phyloP scores from a whole-genome alignment of 257 asterid species.

The Salvia splendens region DNA sequence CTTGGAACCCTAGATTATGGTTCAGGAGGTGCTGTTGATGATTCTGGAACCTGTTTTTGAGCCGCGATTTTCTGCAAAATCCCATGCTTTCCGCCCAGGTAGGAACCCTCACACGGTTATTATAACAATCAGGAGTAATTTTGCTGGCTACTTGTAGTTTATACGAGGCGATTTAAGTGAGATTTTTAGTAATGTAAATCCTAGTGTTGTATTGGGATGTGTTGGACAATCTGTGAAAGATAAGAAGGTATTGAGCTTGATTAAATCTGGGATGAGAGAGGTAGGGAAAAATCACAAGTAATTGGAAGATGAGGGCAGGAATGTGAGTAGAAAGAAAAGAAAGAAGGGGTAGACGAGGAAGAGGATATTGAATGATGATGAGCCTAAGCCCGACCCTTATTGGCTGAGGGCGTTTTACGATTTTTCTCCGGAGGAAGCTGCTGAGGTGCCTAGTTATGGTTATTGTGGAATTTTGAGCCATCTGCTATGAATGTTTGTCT shows the following conservation, averaged over 20 bases:
- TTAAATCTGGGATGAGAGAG: slow-evolving; percentile 61
- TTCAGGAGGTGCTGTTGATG: slow-evolving; percentile 83
- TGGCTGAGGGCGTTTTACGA: slow-evolving; percentile 83
- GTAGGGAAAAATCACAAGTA: slow-evolving; percentile 5
- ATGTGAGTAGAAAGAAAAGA: slow-evolving; percentile 43
- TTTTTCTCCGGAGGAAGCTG: slow-evolving; percentile 95
- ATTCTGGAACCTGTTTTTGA: slow-evolving; percentile 79
- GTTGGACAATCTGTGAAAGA: slow-evolving; percentile 67
- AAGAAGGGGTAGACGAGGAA: slow-evolving; percentile 80
- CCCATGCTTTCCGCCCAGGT: slow-evolving; percentile 92
- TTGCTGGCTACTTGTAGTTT: slow-evolving; percentile 97
- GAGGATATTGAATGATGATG: slow-evolving; percentile 70
- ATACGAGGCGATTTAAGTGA: slow-evolving; percentile 77
- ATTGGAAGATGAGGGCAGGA: slow-evolving; percentile 40
- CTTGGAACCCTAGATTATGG: too few relatives aligned
- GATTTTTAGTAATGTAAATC: slow-evolving; percentile 46
- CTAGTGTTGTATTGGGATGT: slow-evolving; percentile 49
- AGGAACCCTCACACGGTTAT: slow-evolving; percentile 88
- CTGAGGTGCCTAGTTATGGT: slow-evolving; percentile 76
- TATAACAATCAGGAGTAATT: slow-evolving; percentile 88
- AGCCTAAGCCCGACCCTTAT: slow-evolving; percentile 92
- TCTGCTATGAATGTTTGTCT: slow-evolving; percentile 71
- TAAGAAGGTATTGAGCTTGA: slow-evolving; percentile 71
- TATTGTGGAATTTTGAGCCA: slow-evolving; percentile 91
- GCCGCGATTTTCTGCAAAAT: slow-evolving; percentile 68